Evolutionary conservation across 352 stramenopile species (phyloP).

Genomic region (Phytophthora pluvialis): DNA sequence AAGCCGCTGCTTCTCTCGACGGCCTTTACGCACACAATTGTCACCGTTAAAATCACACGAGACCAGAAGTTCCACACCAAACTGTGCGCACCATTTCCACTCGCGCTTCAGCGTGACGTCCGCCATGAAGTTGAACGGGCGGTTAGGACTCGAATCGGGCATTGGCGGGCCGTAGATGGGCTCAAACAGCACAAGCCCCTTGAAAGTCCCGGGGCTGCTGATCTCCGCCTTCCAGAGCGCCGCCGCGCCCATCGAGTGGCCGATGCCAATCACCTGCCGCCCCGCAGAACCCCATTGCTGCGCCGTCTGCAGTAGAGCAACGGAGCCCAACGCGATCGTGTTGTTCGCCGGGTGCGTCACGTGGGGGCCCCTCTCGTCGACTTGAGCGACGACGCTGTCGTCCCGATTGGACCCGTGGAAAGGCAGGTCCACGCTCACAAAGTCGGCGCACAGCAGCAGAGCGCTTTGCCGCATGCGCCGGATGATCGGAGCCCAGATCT

Average conservation of each 20-base stretch:
- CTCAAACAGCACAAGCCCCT: slow-evolving; percentile 56
- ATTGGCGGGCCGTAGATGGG: slow-evolving; percentile 40
- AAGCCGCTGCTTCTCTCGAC: slow-evolving; percentile 30
- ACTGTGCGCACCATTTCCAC: slow-evolving; percentile 33
- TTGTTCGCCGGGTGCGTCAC: slow-evolving; percentile 51
- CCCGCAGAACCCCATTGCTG: background rate
- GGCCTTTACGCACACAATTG: slow-evolving; percentile 14
- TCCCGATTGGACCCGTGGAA: slow-evolving; percentile 52
- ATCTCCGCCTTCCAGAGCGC: slow-evolving; percentile 42
- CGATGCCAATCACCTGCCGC: slow-evolving; percentile 54
- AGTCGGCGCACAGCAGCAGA: slow-evolving; percentile 30
- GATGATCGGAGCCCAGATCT: slow-evolving; percentile 55
- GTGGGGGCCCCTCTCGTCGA: slow-evolving; percentile 36
- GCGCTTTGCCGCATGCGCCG: slow-evolving; percentile 31
- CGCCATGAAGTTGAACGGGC: slow-evolving; percentile 36
- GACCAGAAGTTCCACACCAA: background rate
- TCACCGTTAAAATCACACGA: background rate
- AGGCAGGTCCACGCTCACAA: slow-evolving; percentile 33
- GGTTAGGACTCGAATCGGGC: background rate
- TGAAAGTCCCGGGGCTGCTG: slow-evolving; percentile 45
- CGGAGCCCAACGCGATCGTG: slow-evolving; percentile 26
- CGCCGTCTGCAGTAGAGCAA: slow-evolving; percentile 21
- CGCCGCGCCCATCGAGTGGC: slow-evolving; percentile 53
- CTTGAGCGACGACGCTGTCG: slow-evolving; percentile 34
- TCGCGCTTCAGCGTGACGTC: slow-evolving; percentile 33